These are phyloP conservation scores for Penicillium argentinense DNA, from an alignment of 495 filamentous ascomycete genomes.

Conservation along the genomic window DNA sequence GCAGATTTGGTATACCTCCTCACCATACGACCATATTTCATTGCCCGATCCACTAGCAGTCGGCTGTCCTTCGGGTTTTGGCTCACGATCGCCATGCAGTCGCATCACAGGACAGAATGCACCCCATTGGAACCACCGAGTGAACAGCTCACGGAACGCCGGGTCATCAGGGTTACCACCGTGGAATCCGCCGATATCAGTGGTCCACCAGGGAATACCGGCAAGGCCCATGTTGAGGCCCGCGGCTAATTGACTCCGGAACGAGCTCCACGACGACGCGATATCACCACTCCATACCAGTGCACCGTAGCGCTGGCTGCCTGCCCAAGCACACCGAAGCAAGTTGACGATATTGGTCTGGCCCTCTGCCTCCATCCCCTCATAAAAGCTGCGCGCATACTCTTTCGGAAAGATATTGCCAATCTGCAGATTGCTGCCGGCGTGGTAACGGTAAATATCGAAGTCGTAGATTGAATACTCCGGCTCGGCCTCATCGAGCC, in stretches of 20 bases:
- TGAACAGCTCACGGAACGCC: slow-evolving; percentile 57
- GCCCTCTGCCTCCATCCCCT: slow-evolving; percentile 49
- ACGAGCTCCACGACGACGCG: slow-evolving; percentile 53
- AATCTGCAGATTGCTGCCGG: slow-evolving; percentile 49
- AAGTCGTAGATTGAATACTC: slow-evolving; percentile 61
- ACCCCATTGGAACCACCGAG: slow-evolving; percentile 63
- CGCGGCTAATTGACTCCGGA: slow-evolving; percentile 55
- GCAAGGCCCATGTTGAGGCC: slow-evolving; percentile 59
- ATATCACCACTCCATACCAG: slow-evolving; percentile 62
- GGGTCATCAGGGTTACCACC: slow-evolving; percentile 53
- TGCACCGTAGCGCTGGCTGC: slow-evolving; percentile 58
- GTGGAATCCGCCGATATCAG: slow-evolving; percentile 61
- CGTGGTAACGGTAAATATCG: slow-evolving; percentile 57
- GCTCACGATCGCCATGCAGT: slow-evolving; percentile 59
- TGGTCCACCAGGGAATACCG: slow-evolving; percentile 60
- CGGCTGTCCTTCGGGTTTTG: slow-evolving; percentile 39
- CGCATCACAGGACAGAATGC: slow-evolving; percentile 61
- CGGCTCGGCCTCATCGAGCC: slow-evolving; percentile 62
- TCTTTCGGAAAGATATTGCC: slow-evolving; percentile 57
- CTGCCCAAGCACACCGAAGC: slow-evolving; percentile 59
- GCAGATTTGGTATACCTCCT: slow-evolving; percentile 55
- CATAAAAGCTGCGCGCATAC: slow-evolving; percentile 56
- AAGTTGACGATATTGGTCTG: slow-evolving; percentile 55
- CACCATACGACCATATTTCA: slow-evolving; percentile 61
- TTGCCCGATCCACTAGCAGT: slow-evolving; percentile 48